These are phyloP conservation scores for Pyronema domesticum DNA, from an alignment of 495 filamentous ascomycete genomes.

Conservation along the genomic window DNA sequence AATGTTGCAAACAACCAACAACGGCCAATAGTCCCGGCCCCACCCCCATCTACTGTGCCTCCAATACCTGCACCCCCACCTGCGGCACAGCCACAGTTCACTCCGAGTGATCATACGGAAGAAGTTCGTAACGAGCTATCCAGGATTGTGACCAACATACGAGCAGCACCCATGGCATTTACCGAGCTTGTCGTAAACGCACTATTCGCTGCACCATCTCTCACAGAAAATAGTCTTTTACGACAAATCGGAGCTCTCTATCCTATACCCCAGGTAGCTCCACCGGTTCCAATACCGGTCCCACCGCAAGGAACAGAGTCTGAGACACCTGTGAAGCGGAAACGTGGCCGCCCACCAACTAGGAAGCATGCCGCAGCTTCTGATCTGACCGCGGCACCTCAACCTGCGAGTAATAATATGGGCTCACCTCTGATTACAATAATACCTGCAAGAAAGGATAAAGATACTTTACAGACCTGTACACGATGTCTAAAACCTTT, in stretches of 20 bases:
- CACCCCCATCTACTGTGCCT: not conserved
- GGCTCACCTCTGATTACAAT: not conserved
- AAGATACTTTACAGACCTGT: constrained; percentile 15
- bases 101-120: constrained; percentile 18
- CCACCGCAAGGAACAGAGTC: constrained; percentile 1
- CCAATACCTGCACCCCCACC: not conserved
- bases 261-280: constrained; percentile 2
- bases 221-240: constrained; percentile 17
- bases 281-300: constrained; percentile 5
- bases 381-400: not conserved
- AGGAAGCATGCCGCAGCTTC: constrained; percentile 5
- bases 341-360: not conserved
- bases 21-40: not conserved
- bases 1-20: not conserved
- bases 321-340: constrained; percentile 1
- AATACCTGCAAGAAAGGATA: not conserved
- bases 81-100: constrained; percentile 3
- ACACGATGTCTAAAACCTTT: constrained; percentile 22
- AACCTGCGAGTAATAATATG: not conserved
- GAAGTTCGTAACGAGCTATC: constrained; percentile 22
- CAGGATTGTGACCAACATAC: constrained; percentile 16
- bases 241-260: constrained; percentile 21
- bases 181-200: constrained; percentile 14
- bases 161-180: constrained; percentile 12
- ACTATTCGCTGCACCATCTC: constrained; percentile 18